These are phyloP conservation scores for Trichoderma breve DNA, from an alignment of 2,329 filamentous ascomycete species.

Conservation along the genomic window DNA sequence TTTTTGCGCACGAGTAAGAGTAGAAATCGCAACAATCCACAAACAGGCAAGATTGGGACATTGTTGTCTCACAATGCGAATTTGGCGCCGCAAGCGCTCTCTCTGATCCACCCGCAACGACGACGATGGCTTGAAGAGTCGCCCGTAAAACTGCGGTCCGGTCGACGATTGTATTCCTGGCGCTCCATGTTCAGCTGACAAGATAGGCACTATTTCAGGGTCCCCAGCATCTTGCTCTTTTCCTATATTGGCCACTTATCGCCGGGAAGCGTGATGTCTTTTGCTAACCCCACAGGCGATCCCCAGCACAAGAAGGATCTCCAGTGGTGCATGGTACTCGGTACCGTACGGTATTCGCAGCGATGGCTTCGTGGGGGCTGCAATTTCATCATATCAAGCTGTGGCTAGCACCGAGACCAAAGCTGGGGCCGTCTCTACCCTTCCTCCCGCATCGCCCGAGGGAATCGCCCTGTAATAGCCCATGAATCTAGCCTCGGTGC, in stretches of 20 bases:
- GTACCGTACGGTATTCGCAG: background rate
- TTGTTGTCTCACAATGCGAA: background rate
- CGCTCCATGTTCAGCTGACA: conserved; percentile 4
- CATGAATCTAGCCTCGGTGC: background rate
- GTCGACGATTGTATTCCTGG: background rate
- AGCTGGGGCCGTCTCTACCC: background rate
- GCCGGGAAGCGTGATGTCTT: background rate
- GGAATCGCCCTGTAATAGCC: background rate
- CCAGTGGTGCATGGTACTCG: background rate
- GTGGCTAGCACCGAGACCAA: background rate
- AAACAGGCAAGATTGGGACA: background rate
- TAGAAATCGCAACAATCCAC: background rate
- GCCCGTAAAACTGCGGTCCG: background rate
- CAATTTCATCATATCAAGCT: background rate
- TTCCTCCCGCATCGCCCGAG: background rate
- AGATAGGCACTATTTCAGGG: background rate
- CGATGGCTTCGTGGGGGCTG: conserved; percentile 5
- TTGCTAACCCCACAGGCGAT: conserved; percentile 9
- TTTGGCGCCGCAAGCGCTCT: conserved; percentile 13
- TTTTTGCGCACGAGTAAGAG: background rate
- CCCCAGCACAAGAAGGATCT: conserved; percentile 8
- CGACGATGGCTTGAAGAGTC: background rate
- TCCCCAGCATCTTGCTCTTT: background rate
- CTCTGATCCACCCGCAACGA: background rate
- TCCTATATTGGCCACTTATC: background rate